Conservation (phyloP, 352 stramenopile genomes). For the Phytophthora crassamura region DNA sequence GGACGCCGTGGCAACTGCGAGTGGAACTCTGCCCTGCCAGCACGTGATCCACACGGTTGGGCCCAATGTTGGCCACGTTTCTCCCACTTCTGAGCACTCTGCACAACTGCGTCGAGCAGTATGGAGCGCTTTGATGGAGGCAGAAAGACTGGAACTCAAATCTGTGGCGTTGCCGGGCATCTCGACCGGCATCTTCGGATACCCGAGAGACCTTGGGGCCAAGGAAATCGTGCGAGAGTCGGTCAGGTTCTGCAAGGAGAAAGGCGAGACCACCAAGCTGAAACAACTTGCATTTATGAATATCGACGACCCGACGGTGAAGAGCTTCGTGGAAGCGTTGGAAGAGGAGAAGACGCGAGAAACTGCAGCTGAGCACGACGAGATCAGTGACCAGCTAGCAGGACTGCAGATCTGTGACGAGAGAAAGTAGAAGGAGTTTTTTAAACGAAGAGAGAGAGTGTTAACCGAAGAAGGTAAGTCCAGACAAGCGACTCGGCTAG, state of each 20-base stretch:
- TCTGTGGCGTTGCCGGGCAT: constrained; percentile 54
- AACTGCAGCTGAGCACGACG: neutral
- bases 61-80: constrained; percentile 23
- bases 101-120: constrained; percentile 45
- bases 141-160: constrained; percentile 31
- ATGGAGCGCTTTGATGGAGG: constrained; percentile 42
- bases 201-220: constrained; percentile 45
- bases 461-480: no score
- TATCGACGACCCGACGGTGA: constrained; percentile 42
- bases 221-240: constrained; percentile 48
- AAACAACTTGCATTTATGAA: constrained; percentile 44
- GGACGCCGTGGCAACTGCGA: constrained; percentile 39
- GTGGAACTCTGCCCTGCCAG: constrained; percentile 40
- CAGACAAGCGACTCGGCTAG: no score
- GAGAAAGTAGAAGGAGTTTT: no score
- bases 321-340: constrained; percentile 34
- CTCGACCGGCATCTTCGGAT: constrained; percentile 57
- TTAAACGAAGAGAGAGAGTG: no score
- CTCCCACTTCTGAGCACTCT: constrained; percentile 33
- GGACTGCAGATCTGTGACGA: constrained; percentile 16
- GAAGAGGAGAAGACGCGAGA: constrained; percentile 5
- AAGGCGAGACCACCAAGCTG: constrained; percentile 5
- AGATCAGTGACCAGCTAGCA: constrained; percentile 18
- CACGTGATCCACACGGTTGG: constrained; percentile 60
- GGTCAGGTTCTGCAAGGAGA: constrained; percentile 34